These are phyloP conservation scores for Colletotrichum tropicale DNA, from an alignment of 2,329 filamentous ascomycete genomes.

Conservation along the genomic window DNA sequence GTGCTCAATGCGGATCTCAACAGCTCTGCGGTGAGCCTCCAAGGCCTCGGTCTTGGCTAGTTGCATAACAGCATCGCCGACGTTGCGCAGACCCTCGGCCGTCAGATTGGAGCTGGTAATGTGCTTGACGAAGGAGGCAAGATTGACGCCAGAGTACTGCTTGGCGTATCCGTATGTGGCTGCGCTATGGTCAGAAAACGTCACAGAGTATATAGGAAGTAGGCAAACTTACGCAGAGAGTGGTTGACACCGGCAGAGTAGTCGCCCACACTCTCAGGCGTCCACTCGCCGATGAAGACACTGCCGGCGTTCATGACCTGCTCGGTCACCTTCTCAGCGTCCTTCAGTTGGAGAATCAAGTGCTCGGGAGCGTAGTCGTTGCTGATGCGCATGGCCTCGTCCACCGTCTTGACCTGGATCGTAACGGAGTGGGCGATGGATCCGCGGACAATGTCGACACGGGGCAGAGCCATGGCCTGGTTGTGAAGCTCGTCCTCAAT, in stretches of 20 bases:
- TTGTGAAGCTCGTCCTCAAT: slow-evolving; percentile 91
- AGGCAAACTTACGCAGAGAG: slow-evolving; percentile 78
- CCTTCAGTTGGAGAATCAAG: slow-evolving; percentile 85
- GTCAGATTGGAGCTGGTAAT: slow-evolving; percentile 95
- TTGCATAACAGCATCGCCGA: slow-evolving; percentile 91
- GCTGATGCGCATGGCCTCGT: slow-evolving; percentile 80
- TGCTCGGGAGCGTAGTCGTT: slow-evolving; percentile 97
- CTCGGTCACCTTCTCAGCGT: slow-evolving; percentile 76
- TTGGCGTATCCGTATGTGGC: slow-evolving; percentile 98
- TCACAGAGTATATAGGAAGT: not conserved
- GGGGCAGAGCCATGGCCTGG: slow-evolving; percentile 85
- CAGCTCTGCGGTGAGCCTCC: slow-evolving; percentile 89
- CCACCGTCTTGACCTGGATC: slow-evolving; percentile 72
- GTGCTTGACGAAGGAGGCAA: slow-evolving; percentile 96
- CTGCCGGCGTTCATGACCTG: slow-evolving; percentile 92
- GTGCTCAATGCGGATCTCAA: slow-evolving; percentile 77
- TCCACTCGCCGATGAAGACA: slow-evolving; percentile 96
- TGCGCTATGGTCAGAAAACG: slow-evolving; percentile 37
- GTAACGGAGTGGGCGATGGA: slow-evolving; percentile 92
- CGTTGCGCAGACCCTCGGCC: slow-evolving; percentile 80
- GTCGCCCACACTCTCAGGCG: slow-evolving; percentile 95
- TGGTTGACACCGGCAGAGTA: slow-evolving; percentile 99
- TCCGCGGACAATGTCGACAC: slow-evolving; percentile 91
- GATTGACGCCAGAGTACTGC: slow-evolving; percentile 97
- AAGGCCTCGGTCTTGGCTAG: slow-evolving; percentile 92